phyloP scores from a whole-genome alignment of 805 yeast species.

The Torulaspora maleeae region DNA sequence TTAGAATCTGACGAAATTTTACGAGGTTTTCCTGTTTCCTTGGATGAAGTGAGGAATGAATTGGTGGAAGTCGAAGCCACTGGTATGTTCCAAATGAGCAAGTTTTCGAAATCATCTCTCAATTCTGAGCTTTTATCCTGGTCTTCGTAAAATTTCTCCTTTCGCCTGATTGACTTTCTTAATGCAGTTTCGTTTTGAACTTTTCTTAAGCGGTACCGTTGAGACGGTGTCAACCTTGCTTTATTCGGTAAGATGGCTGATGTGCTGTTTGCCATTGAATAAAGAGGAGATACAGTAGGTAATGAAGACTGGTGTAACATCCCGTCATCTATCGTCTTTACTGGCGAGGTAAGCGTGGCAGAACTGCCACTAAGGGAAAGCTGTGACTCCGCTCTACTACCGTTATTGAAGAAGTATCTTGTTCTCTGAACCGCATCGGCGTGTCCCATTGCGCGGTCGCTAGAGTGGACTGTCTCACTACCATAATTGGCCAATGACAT shows the following conservation, averaged over 20 bases:
- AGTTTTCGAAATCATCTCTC: slow-evolving; percentile 38
- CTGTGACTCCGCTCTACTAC: slow-evolving; percentile 13
- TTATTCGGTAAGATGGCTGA: slow-evolving; percentile 20
- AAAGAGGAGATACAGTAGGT: slow-evolving; percentile 11
- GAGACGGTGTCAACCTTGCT: slow-evolving; percentile 40
- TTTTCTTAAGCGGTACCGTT: slow-evolving; percentile 39
- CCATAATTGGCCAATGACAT: not conserved
- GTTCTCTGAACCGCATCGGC: slow-evolving; percentile 8
- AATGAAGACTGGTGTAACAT: slow-evolving; percentile 17
- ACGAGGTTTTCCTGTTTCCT: slow-evolving; percentile 1
- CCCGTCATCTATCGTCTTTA: slow-evolving; percentile 4
- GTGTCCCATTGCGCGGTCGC: not conserved
- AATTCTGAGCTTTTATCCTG: slow-evolving; percentile 23
- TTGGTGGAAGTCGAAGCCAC: slow-evolving; percentile 39
- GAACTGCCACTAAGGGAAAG: slow-evolving; percentile 9
- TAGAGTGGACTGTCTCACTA: slow-evolving; percentile 5
- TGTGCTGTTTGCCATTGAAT: slow-evolving; percentile 18
- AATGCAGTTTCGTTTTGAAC: slow-evolving; percentile 36
- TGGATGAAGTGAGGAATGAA: slow-evolving; percentile 24
- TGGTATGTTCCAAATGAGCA: slow-evolving; percentile 51
- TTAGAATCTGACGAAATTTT: slow-evolving; percentile 1
- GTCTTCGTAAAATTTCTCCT: slow-evolving; percentile 40
- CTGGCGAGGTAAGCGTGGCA: slow-evolving; percentile 4
- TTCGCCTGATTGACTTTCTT: slow-evolving; percentile 33
- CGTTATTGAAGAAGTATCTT: slow-evolving; percentile 12